Percentiles rank a stretch among this genome's conserved stretches.
Evolutionary conservation across 306 rosid species (phyloP).

Genomic region (Sechiopsis laciniata): DNA sequence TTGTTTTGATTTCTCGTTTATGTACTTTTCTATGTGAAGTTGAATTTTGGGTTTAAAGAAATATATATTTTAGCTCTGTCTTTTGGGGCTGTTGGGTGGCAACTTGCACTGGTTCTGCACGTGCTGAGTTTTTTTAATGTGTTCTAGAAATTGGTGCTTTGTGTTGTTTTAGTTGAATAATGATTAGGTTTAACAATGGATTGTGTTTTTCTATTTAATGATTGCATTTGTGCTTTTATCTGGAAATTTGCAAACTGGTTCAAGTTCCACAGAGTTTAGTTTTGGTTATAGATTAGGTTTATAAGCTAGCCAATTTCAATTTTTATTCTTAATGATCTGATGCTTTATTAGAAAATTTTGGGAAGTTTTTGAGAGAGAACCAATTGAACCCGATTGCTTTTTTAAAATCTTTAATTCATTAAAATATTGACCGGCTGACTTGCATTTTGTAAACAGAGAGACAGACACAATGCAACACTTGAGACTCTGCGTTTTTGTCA

Average conservation of each 20-base stretch:
- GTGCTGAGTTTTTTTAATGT: background rate
- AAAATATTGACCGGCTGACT: background rate
- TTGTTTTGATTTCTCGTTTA: background rate
- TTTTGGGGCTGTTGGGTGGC: background rate
- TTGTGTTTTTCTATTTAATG: slow-evolving; percentile 9
- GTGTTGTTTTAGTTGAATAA: background rate
- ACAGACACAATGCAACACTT: background rate
- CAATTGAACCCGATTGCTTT: background rate
- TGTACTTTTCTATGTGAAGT: background rate
- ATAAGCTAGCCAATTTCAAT: background rate
- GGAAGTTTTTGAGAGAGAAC: background rate
- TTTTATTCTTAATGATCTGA: background rate
- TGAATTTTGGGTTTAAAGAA: background rate
- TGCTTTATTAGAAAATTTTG: background rate
- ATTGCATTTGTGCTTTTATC: background rate
- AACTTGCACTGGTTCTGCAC: slow-evolving; percentile 17
- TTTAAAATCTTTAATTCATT: background rate
- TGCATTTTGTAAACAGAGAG: background rate
- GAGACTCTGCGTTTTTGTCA: background rate
- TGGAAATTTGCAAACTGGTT: background rate
- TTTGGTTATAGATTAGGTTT: background rate
- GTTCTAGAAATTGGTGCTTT: slow-evolving; percentile 16
- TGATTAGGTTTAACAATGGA: slow-evolving; percentile 1
- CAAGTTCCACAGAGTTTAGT: slow-evolving; percentile 1
- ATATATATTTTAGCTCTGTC: background rate